Evolutionary conservation across 768 basidiomycete genomes (phyloP).

Genomic region (Xerocomus brunneocitrinus): DNA sequence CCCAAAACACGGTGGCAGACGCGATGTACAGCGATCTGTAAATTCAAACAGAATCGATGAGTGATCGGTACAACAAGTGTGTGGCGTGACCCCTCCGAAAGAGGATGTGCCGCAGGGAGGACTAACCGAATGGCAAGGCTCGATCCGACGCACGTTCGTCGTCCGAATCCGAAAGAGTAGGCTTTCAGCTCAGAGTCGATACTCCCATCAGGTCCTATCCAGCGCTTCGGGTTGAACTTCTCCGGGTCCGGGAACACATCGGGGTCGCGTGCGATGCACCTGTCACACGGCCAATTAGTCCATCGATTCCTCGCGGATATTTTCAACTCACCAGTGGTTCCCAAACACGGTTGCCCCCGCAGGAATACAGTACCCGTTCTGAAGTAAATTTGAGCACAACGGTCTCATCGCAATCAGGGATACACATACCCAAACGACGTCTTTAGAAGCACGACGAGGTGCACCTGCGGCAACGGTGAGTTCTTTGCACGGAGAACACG

Average conservation of each 20-base stretch:
- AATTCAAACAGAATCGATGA: too few relatives aligned
- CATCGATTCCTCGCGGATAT: background rate
- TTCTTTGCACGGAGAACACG: background rate
- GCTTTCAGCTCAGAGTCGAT: conserved; percentile 47
- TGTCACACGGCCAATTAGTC: background rate
- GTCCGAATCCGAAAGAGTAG: conserved; percentile 53
- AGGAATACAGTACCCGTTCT: conserved; percentile 36
- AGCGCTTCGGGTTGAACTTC: conserved; percentile 43
- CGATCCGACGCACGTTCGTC: conserved; percentile 28
- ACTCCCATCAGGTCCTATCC: conserved; percentile 41
- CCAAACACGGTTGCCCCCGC: conserved; percentile 32
- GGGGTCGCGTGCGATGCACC: conserved; percentile 24
- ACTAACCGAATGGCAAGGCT: conserved; percentile 24
- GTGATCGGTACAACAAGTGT: too few relatives aligned
- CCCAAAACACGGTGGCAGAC: conserved; percentile 59
- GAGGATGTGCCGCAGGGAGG: too few relatives aligned
- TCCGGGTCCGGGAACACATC: conserved; percentile 12
- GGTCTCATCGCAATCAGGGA: too few relatives aligned
- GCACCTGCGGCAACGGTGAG: conserved; percentile 7
- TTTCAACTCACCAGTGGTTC: conserved; percentile 21
- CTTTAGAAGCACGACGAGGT: conserved; percentile 22
- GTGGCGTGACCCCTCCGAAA: too few relatives aligned
- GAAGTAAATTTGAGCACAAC: background rate
- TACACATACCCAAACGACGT: conserved; percentile 23
- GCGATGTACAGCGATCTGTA: conserved; percentile 37